Conservation (phyloP, 208 protist genomes). For the Trypanosoma grayi region DNA sequence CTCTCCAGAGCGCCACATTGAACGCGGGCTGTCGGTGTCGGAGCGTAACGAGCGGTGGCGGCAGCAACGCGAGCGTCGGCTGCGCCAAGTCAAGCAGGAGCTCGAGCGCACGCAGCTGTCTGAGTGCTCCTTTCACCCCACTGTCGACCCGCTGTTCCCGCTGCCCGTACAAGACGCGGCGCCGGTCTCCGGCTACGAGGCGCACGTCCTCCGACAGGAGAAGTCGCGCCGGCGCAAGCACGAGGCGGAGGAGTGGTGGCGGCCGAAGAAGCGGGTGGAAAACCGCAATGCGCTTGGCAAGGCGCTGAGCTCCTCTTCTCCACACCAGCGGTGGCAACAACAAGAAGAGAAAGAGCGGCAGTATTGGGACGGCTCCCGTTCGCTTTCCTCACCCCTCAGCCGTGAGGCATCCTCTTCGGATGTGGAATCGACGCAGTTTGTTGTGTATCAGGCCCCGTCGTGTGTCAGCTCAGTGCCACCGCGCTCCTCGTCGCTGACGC, state of each 20-base stretch:
- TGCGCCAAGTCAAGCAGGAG: slow-evolving; percentile 40
- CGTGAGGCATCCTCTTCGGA: slow-evolving; percentile 7
- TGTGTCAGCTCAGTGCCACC: background rate
- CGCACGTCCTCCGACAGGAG: slow-evolving; percentile 54
- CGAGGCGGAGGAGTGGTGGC: slow-evolving; percentile 62
- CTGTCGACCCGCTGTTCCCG: slow-evolving; percentile 48
- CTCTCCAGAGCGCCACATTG: slow-evolving; percentile 34
- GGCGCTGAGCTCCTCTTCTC: background rate
- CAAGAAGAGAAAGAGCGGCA: slow-evolving; percentile 4
- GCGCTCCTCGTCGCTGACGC: background rate
- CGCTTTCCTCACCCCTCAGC: slow-evolving; percentile 9
- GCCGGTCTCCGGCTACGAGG: slow-evolving; percentile 39
- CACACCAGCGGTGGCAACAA: background rate
- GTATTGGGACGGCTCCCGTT: slow-evolving; percentile 9
- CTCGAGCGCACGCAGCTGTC: slow-evolving; percentile 22
- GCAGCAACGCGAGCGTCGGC: slow-evolving; percentile 44
- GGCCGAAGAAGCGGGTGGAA: slow-evolving; percentile 24
- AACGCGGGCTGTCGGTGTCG: slow-evolving; percentile 29
- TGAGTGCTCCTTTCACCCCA: slow-evolving; percentile 66
- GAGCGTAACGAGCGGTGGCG: slow-evolving; percentile 36
- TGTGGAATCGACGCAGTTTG: slow-evolving; percentile 5
- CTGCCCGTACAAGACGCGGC: slow-evolving; percentile 27
- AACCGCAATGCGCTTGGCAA: slow-evolving; percentile 9
- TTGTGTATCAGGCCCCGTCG: slow-evolving; percentile 15
- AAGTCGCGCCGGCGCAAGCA: slow-evolving; percentile 47